Evolutionary conservation across 805 yeast species (phyloP), one percentile per base, ranked within the genome.

Genomic region (Sungouiozyma intestinalis): DNA sequence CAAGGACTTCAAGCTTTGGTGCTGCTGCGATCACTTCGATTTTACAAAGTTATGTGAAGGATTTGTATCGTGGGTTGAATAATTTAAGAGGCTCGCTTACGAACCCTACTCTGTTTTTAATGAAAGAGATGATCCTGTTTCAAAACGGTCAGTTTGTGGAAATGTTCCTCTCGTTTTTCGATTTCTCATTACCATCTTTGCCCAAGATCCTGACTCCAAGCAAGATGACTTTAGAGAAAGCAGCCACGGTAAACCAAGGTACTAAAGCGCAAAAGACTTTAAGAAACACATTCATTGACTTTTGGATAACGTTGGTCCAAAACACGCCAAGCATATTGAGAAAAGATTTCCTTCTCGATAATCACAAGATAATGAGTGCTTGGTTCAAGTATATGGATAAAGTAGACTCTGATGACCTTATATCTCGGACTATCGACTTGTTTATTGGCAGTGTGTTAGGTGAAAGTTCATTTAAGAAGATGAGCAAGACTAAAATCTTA

Each of bases 401-500:
- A 35, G 61, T 67, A 17, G 95, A 86, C 55, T 64, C 77, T 8
- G 55, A 61, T 5, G 66, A 64, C 1, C 41, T 71, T 3, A 54
- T 79, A 11, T 43, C 43, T 0, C 40, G 55, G 17, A 64, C 80
- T 0, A 43, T 85, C 2, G 56, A 60, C 0, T 68, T 76, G 19
- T 63, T 85, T 44, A 74, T 69, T 15, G 54, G 62, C 1, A 63
- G 66, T 17, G 71, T 88, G 2, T 53, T 85, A 31, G 57, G 64
- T 20, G 97, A 88, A 49, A 53, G 65, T 2, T 62, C 72, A 11
- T 81, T 78, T 55, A 76, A 76, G 49, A 80, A 78, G 52, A 66
- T 79, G 45, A 73, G 86, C 0, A 88, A 87, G 57, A 73, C 85
- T 46, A 76, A 77, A 45, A 72, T 87, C 14, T 72, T 90, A 53